Percentiles rank a stretch among this genome's conserved stretches.
Evolutionary conservation across 371 early-diverging fungal species (phyloP).

Genomic region (Mortierella sp.): DNA sequence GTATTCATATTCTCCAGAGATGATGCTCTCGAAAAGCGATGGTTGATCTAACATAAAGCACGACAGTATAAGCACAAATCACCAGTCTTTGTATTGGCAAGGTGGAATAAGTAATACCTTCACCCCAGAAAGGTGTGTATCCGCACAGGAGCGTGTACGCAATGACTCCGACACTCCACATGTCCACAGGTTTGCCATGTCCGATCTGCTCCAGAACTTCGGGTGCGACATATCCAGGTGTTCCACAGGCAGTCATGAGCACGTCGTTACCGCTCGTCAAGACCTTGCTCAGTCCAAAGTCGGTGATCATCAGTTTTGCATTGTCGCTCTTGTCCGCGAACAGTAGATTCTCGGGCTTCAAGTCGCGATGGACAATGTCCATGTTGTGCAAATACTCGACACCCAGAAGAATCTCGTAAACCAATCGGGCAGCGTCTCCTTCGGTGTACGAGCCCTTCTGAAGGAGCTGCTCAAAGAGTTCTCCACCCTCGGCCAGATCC

Average conservation of each 20-base stretch:
- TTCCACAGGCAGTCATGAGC: slow-evolving; percentile 85
- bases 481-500: slow-evolving; percentile 89
- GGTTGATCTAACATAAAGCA: slow-evolving; percentile 56
- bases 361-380: slow-evolving; percentile 87
- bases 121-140: slow-evolving; percentile 87
- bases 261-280: slow-evolving; percentile 73
- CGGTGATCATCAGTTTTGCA: slow-evolving; percentile 75
- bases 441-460: slow-evolving; percentile 84
- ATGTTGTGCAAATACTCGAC: slow-evolving; percentile 83
- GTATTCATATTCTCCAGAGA: slow-evolving; percentile 75
- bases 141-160: slow-evolving; percentile 89
- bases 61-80: not conserved
- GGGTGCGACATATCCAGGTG: slow-evolving; percentile 90
- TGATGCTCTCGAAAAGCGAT: slow-evolving; percentile 69
- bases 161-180: slow-evolving; percentile 94
- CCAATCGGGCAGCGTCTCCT: slow-evolving; percentile 72
- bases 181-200: slow-evolving; percentile 79
- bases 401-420: slow-evolving; percentile 82
- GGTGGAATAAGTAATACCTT: slow-evolving; percentile 45
- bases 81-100: not conserved
- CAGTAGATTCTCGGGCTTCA: slow-evolving; percentile 87
- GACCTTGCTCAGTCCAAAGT: slow-evolving; percentile 86
- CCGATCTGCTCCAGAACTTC: slow-evolving; percentile 82
- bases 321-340: slow-evolving; percentile 64
- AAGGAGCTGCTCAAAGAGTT: slow-evolving; percentile 86